Evolutionary conservation across 495 filamentous ascomycete species (phyloP).

Genomic region (Trichocladium uniseriatum): DNA sequence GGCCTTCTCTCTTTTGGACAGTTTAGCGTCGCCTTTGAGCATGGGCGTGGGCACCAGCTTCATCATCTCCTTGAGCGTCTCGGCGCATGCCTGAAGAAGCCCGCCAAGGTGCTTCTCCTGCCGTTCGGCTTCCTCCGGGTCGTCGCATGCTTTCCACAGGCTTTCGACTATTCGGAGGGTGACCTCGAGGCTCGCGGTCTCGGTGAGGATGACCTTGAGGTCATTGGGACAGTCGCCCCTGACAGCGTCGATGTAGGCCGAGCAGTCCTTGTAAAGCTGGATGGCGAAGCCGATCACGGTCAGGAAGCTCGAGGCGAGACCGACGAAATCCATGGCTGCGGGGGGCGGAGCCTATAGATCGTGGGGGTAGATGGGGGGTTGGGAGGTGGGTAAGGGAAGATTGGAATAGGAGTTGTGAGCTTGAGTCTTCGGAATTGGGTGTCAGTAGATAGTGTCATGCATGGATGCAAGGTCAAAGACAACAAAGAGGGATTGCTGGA

Average conservation of each 20-base stretch:
- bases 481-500: too few species aligned
- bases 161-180: not conserved
- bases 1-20: not conserved
- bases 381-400: too few species aligned
- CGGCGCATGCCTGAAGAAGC: not conserved
- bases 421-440: too few species aligned
- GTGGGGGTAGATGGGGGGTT: too few species aligned
- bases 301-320: not conserved
- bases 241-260: not conserved
- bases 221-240: not conserved
- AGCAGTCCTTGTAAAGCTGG: not conserved
- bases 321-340: conserved; percentile 2
- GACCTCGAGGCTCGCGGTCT: not conserved
- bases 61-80: not conserved
- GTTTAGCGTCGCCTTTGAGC: not conserved
- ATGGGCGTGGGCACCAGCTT: conserved; percentile 1
- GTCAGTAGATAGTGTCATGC: too few species aligned
- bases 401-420: too few species aligned
- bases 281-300: not conserved
- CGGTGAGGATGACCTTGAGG: not conserved
- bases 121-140: not conserved
- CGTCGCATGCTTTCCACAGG: not conserved
- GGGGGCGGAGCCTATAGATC: not conserved
- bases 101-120: not conserved
- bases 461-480: too few species aligned